Percentiles rank a stretch among this genome's conserved stretches.
These are phyloP conservation scores for Rhizopus delemar DNA, from an alignment of 371 early-diverging fungal species.

Conservation along the genomic window DNA sequence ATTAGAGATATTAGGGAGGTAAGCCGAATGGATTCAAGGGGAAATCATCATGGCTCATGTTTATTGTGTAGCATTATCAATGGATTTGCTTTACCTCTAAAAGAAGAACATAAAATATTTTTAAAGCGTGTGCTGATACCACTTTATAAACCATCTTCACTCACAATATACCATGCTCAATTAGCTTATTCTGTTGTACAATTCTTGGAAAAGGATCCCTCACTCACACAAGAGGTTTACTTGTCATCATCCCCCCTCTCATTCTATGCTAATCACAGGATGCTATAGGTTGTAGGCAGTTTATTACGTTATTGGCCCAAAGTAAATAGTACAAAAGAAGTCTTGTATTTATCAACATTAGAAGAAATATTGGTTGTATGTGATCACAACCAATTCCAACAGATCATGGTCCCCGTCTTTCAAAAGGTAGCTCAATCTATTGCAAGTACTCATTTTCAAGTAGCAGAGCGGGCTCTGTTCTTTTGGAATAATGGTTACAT, in stretches of 20 bases:
- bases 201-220: constrained; percentile 94
- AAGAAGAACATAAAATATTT: constrained; percentile 96
- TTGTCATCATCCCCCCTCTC: constrained; percentile 19
- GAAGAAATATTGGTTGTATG: constrained; percentile 95
- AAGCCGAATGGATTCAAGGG: constrained; percentile 47
- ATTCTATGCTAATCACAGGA: too few relatives aligned
- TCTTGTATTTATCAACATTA: constrained; percentile 95
- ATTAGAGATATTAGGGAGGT: constrained; percentile 92
- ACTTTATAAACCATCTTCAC: constrained; percentile 88
- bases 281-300: constrained; percentile 72
- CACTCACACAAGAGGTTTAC: constrained; percentile 76
- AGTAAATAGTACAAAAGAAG: constrained; percentile 96
- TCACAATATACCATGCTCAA: constrained; percentile 93
- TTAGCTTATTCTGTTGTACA: constrained; percentile 97
- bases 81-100: constrained; percentile 95
- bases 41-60: not conserved
- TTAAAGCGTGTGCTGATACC: constrained; percentile 89
- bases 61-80: constrained; percentile 83
- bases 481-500: constrained; percentile 98
- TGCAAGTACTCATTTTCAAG: constrained; percentile 96
- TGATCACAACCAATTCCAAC: constrained; percentile 84
- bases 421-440: constrained; percentile 88
- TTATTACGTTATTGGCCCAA: constrained; percentile 96
- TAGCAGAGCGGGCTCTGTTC: constrained; percentile 93
- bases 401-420: constrained; percentile 87